These are phyloP conservation scores for Jatropha podagrica DNA, from an alignment of 441 rosid genomes.

Conservation along the genomic window DNA sequence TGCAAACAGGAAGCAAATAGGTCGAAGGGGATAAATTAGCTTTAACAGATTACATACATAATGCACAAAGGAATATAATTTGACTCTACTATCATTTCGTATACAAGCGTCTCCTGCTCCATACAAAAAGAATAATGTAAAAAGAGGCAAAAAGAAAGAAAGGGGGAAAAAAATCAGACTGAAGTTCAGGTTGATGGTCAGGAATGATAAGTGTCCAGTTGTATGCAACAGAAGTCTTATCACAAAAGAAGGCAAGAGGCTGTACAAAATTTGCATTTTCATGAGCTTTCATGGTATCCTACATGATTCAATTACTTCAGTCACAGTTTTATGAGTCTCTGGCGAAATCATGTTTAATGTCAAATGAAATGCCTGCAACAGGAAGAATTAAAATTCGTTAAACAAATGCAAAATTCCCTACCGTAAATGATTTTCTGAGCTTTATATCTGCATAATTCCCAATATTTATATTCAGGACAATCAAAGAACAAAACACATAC, in stretches of 20 bases:
- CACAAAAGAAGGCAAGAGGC: slow-evolving; percentile 34
- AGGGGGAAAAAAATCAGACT: slow-evolving; percentile 16
- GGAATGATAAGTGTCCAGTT: slow-evolving; percentile 19
- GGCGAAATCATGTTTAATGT: slow-evolving; percentile 90
- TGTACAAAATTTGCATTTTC: slow-evolving; percentile 53
- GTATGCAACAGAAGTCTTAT: slow-evolving; percentile 31
- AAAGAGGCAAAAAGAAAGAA: not conserved
- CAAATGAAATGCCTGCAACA: slow-evolving; percentile 79
- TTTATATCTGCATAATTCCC: too few species aligned
- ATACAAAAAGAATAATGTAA: slow-evolving; percentile 31
- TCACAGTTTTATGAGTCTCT: slow-evolving; percentile 90
- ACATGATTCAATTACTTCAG: slow-evolving; percentile 90
- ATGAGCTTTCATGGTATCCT: slow-evolving; percentile 51
- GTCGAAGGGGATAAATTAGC: not conserved
- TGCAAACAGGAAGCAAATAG: not conserved
- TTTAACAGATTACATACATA: not conserved
- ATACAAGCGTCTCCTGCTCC: slow-evolving; percentile 29
- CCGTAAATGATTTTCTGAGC: too few species aligned
- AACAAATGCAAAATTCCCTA: not conserved
- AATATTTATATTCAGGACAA: not conserved
- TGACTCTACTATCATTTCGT: slow-evolving; percentile 31
- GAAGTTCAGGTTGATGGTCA: slow-evolving; percentile 25
- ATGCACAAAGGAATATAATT: slow-evolving; percentile 18
- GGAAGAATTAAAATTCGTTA: not conserved
- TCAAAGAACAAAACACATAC: slow-evolving; percentile 44